Base-by-base conservation (phyloP, 2,329 filamentous ascomycete species). In the Lasiodiplodia hormozganensis region DNA sequence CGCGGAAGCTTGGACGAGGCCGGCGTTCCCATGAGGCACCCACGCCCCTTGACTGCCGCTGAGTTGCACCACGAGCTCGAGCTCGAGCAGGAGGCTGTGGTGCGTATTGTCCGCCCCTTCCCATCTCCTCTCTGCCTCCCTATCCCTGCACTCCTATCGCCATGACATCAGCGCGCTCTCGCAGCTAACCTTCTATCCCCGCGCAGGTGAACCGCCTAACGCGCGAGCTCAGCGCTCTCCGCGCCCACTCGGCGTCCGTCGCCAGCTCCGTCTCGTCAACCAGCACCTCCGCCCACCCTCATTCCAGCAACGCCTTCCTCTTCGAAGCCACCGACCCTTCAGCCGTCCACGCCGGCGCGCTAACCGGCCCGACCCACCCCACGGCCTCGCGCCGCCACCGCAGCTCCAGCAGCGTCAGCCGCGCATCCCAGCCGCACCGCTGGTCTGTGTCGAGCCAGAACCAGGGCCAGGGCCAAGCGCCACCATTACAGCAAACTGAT, bases 41-140 rank as follows among this genome's bases (percentile, higher is more conserved):
- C 95, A 6, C 88, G 93, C 43, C 94, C 94, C 3, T 82, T 97
- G 78, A 97, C 95, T 0, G 90, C 93, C 1, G 92, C 93, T 3
- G 95, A 98, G 79, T 85, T 98, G 70, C 94, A 97, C 79, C 85
- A 92, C 69, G 89, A 97, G 82, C 85, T 97, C 31, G 95, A 98
- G 81, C 96, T 96, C 80, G 95, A 98, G 77, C 94, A 98, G 75
- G 95, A 98, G 80, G 92, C 94, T 43, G 91, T 97, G 74, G 94
- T 96, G 85, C 71, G 89, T 82, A 40, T 16, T 56, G 8, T 10
- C 34, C 25, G 4, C 38, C 36, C 28, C 57, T 31, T 10, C 5
- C 16, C 14, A 11, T 25, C 23, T 18, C 6, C 23, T 49, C 43
- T 31, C 51, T 38, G 51, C 40, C 31, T 23, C 64, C 28, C 36